Conservation (phyloP, 345 rosid species). For the Barbarea vulgaris region DNA sequence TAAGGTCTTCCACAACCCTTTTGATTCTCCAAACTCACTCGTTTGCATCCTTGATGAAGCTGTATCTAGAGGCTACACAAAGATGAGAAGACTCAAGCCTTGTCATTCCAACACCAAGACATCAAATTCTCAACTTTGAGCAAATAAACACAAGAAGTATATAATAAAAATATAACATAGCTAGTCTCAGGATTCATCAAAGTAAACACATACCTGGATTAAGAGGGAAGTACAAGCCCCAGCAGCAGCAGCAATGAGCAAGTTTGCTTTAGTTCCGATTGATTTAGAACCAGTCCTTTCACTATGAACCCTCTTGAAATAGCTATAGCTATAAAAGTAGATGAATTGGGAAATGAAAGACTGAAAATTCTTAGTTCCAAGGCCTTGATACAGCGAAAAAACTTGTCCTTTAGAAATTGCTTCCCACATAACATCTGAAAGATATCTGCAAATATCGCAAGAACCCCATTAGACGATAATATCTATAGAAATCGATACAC, state of each 20-base stretch:
- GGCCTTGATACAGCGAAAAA: constrained; percentile 84
- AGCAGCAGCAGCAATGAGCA: constrained; percentile 85
- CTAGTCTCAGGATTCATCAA: background rate
- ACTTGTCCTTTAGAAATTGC: constrained; percentile 69
- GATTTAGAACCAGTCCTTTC: constrained; percentile 68
- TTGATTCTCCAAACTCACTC: constrained; percentile 89
- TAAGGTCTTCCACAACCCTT: constrained; percentile 85
- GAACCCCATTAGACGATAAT: background rate
- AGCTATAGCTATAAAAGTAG: constrained; percentile 88
- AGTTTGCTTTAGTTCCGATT: constrained; percentile 78
- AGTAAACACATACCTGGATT: constrained; percentile 55
- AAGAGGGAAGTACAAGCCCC: constrained; percentile 81
- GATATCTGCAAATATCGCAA: constrained; percentile 51
- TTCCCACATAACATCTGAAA: constrained; percentile 91
- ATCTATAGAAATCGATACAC: background rate
- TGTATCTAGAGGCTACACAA: constrained; percentile 79
- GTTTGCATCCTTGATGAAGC: constrained; percentile 98
- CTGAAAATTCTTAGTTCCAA: constrained; percentile 93
- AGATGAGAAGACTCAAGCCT: constrained; percentile 7
- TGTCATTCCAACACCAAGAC: background rate
- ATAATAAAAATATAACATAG: background rate
- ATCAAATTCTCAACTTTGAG: background rate
- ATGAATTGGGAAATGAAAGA: constrained; percentile 82
- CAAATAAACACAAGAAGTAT: background rate
- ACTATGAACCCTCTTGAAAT: constrained; percentile 75